Conservation (phyloP, 2,329 filamentous ascomycete genomes). For the Fusarium solani-melongenae region DNA sequence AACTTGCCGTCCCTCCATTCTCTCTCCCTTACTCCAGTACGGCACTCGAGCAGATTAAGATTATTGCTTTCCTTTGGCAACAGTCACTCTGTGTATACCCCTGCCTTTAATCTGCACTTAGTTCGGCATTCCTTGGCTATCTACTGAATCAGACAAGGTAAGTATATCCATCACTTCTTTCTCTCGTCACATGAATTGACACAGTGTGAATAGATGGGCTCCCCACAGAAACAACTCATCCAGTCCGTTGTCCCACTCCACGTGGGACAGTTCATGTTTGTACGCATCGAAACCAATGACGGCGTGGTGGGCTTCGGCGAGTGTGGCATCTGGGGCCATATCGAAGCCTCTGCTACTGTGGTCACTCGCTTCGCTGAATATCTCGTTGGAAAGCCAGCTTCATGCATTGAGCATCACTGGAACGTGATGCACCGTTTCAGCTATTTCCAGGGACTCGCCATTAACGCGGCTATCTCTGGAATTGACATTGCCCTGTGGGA, state of each 20-base stretch:
- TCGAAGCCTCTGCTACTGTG: neutral
- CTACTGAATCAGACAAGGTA: no score
- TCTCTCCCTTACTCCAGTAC: no score
- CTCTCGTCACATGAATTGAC: no score
- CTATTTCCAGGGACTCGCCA: slow-evolving; percentile 22
- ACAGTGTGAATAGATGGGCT: no score
- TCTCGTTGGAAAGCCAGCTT: slow-evolving; percentile 1
- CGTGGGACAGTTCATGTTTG: slow-evolving; percentile 6
- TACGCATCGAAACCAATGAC: neutral
- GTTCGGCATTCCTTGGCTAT: no score
- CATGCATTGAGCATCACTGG: slow-evolving; percentile 25
- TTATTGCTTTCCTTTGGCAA: no score
- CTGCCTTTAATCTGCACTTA: no score
- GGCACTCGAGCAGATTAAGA: no score
- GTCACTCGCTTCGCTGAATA: slow-evolving; percentile 5
- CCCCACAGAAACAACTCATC: neutral
- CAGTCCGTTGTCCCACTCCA: neutral
- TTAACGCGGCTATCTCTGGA: slow-evolving; percentile 21
- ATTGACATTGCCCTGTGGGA: slow-evolving; percentile 27
- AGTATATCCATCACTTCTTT: no score
- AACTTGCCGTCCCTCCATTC: no score
- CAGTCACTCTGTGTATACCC: no score
- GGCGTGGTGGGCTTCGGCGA: slow-evolving; percentile 3
- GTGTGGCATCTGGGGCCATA: slow-evolving; percentile 8
- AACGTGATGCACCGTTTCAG: slow-evolving; percentile 31